Evolutionary conservation across 1,284 basidiomycete species (phyloP), one percentile per base, ranked within the genome.

Genomic region (Schizopora paradoxa): DNA sequence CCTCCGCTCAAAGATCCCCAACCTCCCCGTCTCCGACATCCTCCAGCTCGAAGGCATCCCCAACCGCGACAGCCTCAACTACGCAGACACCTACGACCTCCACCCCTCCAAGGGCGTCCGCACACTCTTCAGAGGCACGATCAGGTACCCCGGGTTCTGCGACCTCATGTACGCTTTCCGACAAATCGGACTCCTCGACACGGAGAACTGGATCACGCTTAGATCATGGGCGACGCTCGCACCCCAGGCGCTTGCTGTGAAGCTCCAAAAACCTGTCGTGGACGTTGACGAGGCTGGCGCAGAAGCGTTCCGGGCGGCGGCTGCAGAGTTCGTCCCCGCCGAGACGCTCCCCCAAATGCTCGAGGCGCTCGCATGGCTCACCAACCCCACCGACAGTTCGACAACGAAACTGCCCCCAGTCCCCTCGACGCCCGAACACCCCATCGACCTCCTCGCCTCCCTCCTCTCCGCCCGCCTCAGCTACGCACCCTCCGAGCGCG

Each of bases 131-230:
- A 75, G 93, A 35, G 94, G 93, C 3, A 97, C 94, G 1, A 66
- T 97, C 39, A 77, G 90, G 83, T 95, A 95, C 64, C 84, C 88
- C 29, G 92, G 93, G 6, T 97, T 94, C 63, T 76, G 85, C 5
- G 65, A 70, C 6, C 67, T 92, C 23, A 81, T 96, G 69, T 73
- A 86, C 39, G 73, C 77, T 0, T 91, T 95, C 70, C 77, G 80
- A 42, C 58, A 65, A 7, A 66, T 93, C 16, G 93, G 93, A 0
- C 67, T 97, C 14, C 69, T 95, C 32, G 76, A 82, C 37, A 51
- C 62, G 0, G 54, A 60, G 1, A 54, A 66, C 1, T 53, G 59
- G 13, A 62, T 84, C 37, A 42, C 56, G 2, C 63, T 73, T 33
- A 51, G 56, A 13, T 55, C 62, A 19, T 85, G 82, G 80, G 51